Conservation (phyloP, 2,329 filamentous ascomycete species). For the Aspergillus niger region DNA sequence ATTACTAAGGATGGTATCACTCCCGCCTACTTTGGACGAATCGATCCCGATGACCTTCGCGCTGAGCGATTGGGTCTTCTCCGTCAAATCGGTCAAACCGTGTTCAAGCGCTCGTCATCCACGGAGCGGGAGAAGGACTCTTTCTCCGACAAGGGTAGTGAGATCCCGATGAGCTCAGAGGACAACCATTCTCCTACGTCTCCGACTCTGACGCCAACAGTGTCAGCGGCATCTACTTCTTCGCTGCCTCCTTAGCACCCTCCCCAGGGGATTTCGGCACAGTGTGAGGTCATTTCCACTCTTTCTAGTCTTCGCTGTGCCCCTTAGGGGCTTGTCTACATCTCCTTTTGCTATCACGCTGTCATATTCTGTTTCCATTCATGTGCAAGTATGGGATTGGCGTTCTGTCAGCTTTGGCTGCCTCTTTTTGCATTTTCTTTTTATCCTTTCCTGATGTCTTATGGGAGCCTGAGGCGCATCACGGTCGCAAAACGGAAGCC, state of each 20-base stretch:
- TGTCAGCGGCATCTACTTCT: conserved; percentile 40
- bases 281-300: neutral
- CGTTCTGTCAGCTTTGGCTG: conserved; percentile 18
- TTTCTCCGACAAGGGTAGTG: conserved; percentile 32
- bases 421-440: conserved; percentile 15
- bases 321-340: neutral
- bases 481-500: conserved; percentile 13
- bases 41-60: conserved; percentile 42
- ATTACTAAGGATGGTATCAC: conserved; percentile 64
- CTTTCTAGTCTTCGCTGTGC: neutral
- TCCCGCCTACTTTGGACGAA: conserved; percentile 45
- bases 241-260: conserved; percentile 25
- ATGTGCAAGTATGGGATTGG: conserved; percentile 25
- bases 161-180: conserved; percentile 31
- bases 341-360: conserved; percentile 7
- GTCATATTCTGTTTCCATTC: conserved; percentile 11
- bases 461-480: conserved; percentile 16
- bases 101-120: conserved; percentile 47
- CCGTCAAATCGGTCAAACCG: conserved; percentile 46
- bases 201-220: conserved; percentile 38
- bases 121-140: conserved; percentile 41
- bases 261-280: neutral
- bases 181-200: conserved; percentile 35
- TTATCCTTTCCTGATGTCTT: conserved; percentile 13
- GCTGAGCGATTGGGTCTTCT: conserved; percentile 46